Evolutionary conservation across 2,329 filamentous ascomycete genomes (phyloP), one percentile per base, ranked within the genome.

Genomic region (Chrysoporthe austroafricana): DNA sequence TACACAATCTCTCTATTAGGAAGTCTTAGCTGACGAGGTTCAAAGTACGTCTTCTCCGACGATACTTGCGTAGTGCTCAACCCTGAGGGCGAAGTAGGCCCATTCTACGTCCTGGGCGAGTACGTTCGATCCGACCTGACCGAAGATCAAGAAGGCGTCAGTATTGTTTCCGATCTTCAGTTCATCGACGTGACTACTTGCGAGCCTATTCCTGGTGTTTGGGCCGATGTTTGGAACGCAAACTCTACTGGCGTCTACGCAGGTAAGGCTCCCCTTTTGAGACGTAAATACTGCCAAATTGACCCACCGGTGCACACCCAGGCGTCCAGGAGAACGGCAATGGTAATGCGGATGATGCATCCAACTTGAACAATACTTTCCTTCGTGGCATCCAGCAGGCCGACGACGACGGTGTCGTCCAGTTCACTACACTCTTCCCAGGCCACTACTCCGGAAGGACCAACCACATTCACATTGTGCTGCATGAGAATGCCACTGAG

Each of bases 401-500:
- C 43, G 77, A 83, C 71, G 43, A 64, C 0, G 74, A 80, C 2
- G 82, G 82, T 52, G 77, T 82, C 1, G 77, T 77, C 4, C 75
- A 78, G 56, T 83, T 84, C 70, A 73, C 79, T 57, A 76, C 79
- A 2, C 69, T 80, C 60, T 82, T 83, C 74, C 81, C 81, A 0
- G 82, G 82, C 2, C 81, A 84, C 73, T 84, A 84, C 73, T 73
- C 73, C 44, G 76, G 80, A n/a, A 76, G 77, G 9, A 73, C 77
- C 5, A 78, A 75, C 34, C 79, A 81, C 73, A 77, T 79, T 54
- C 79, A 82, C 69, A 71, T 78, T 36, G 72, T 74, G 13, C 71
- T 69, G 3, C 76, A 74, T 68, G 69, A 64, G 36, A 73, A 73
- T 66, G 74, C 72, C 44, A 74, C 73, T 18, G 67, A 81, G 16